A percentile compares a stretch with the other conserved stretches of the same genome.
phyloP scores from a whole-genome alignment of 2,329 filamentous ascomycete genomes.

The Plenodomus tracheiphilus region DNA sequence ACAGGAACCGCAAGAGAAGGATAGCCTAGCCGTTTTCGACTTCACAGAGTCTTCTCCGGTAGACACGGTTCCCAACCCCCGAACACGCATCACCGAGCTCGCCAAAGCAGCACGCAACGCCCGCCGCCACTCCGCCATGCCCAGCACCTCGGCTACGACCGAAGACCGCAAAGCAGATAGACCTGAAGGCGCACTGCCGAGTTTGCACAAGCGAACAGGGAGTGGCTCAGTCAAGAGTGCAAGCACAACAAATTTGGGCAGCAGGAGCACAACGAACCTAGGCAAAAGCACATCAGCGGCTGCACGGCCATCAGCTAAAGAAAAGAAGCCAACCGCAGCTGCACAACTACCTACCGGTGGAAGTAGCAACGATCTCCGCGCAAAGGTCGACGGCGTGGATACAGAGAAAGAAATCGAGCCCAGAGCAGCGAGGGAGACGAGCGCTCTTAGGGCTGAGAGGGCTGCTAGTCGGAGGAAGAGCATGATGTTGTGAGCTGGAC shows the following conservation, averaged over 20 bases:
- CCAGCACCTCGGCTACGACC: constrained; percentile 7
- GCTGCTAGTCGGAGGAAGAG: constrained; percentile 47
- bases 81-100: constrained; percentile 30
- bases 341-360: constrained; percentile 7
- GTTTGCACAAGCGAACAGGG: constrained; percentile 30
- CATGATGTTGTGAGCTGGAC: constrained; percentile 48
- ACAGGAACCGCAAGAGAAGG: constrained; percentile 21
- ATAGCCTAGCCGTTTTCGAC: constrained; percentile 44
- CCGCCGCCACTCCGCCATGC: constrained; percentile 41
- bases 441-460: constrained; percentile 37
- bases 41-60: constrained; percentile 41
- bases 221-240: constrained; percentile 27
- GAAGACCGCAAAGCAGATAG: constrained; percentile 16
- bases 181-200: constrained; percentile 19
- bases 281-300: constrained; percentile 11
- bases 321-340: constrained; percentile 12
- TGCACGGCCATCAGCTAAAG: constrained; percentile 17
- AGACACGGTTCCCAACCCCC: constrained; percentile 16
- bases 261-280: constrained; percentile 16
- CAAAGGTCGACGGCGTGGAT: constrained; percentile 10
- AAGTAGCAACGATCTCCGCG: constrained; percentile 15
- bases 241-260: constrained; percentile 18
- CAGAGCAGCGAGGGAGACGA: constrained; percentile 14
- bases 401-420: constrained; percentile 7
- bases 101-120: constrained; percentile 32